phyloP scores from a whole-genome alignment of 2,329 filamentous ascomycete genomes.

The Fusarium sublunatum region DNA sequence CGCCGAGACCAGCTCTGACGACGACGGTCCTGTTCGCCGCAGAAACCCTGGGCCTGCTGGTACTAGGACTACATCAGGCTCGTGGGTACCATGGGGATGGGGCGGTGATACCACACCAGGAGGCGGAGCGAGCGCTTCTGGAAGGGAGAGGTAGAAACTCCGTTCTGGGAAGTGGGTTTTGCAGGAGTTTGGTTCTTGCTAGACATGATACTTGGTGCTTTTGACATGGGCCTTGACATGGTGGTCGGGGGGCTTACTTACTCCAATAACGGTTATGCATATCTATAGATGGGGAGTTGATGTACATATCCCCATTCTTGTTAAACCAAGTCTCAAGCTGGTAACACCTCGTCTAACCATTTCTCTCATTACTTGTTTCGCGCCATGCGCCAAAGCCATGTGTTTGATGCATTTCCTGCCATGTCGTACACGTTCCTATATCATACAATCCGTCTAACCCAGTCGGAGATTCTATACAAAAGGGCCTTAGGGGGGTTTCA shows the following conservation, averaged over 20 bases:
- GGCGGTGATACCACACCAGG: constrained; percentile 38
- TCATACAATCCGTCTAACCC: constrained; percentile 24
- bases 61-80: constrained; percentile 47
- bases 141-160: constrained; percentile 53
- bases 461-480: constrained; percentile 14
- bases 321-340: neutral
- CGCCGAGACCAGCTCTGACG: constrained; percentile 73
- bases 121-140: constrained; percentile 49
- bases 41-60: constrained; percentile 44
- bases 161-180: constrained; percentile 33
- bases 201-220: constrained; percentile 22
- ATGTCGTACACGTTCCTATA: constrained; percentile 11
- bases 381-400: constrained; percentile 24
- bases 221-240: constrained; percentile 23
- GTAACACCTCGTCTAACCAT: constrained; percentile 5
- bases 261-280: constrained; percentile 19
- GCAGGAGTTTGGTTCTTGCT: constrained; percentile 48
- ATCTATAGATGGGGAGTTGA: constrained; percentile 27
- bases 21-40: constrained; percentile 55
- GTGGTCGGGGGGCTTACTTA: constrained; percentile 2
- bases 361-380: constrained; percentile 8
- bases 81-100: constrained; percentile 65
- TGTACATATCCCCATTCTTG: constrained; percentile 14
- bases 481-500: constrained; percentile 1
- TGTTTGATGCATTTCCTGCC: constrained; percentile 14